Evolutionary conservation across 441 rosid genomes (phyloP).

Genomic region (Geranium incanum): DNA sequence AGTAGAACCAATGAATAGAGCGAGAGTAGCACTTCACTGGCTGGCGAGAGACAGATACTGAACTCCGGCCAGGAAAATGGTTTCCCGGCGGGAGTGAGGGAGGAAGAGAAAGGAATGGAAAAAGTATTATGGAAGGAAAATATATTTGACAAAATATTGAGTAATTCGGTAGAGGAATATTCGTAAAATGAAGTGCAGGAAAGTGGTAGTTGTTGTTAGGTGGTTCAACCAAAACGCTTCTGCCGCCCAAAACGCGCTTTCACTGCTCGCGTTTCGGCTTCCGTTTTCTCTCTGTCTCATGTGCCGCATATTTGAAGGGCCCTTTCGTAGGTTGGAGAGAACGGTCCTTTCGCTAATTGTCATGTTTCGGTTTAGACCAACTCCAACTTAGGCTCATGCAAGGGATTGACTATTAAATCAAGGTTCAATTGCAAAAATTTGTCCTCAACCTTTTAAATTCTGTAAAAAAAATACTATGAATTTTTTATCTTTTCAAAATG

Average conservation of each 20-base stretch:
- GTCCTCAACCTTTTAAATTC: too few relatives aligned
- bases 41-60: not conserved
- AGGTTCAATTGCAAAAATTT: too few relatives aligned
- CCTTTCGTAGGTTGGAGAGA: conserved; percentile 22
- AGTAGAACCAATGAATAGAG: not conserved
- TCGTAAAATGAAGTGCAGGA: conserved; percentile 26
- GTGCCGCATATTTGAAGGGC: conserved; percentile 10
- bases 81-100: conserved; percentile 31
- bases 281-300: not conserved
- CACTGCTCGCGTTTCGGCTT: conserved; percentile 32
- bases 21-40: not conserved
- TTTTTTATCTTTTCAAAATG: too few relatives aligned
- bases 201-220: conserved; percentile 73
- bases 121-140: conserved; percentile 38
- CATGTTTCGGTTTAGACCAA: conserved; percentile 25
- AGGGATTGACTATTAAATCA: too few relatives aligned
- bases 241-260: conserved; percentile 78
- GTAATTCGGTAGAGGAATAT: conserved; percentile 22
- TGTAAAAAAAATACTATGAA: too few relatives aligned
- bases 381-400: too few relatives aligned
- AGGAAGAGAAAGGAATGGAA: conserved; percentile 33
- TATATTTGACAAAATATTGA: conserved; percentile 34
- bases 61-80: conserved; percentile 20
- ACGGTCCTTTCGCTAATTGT: conserved; percentile 26
- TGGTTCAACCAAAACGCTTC: conserved; percentile 89